Evolutionary conservation across 441 rosid genomes (phyloP).

Genomic region (Arabidopsis lyrata): DNA sequence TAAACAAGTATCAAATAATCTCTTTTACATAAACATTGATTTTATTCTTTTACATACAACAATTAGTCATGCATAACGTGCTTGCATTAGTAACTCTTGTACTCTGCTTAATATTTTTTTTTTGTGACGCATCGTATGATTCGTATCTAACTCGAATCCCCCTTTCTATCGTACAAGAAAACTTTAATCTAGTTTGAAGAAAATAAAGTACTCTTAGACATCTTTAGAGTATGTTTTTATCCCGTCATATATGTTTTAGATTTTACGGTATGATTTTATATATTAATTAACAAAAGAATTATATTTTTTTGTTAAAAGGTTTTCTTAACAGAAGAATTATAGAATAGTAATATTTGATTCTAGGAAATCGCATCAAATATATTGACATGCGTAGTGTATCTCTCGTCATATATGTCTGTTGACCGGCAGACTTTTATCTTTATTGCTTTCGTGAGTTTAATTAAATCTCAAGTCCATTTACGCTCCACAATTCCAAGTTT

Average conservation of each 20-base stretch:
- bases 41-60: not conserved
- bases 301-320: too few relatives aligned
- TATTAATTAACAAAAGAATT: not conserved
- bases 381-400: constrained; percentile 45
- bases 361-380: constrained; percentile 39
- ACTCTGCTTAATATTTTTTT: not conserved
- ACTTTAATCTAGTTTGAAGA: not conserved
- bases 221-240: constrained; percentile 18
- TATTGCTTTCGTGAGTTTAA: constrained; percentile 13
- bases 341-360: constrained; percentile 25
- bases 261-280: constrained; percentile 18
- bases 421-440: constrained; percentile 32
- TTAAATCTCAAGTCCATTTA: not conserved
- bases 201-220: not conserved
- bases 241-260: constrained; percentile 20
- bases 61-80: constrained; percentile 22
- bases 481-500: not conserved
- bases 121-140: not conserved
- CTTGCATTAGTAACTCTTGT: constrained; percentile 4
- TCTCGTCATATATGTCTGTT: constrained; percentile 28
- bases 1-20: not conserved
- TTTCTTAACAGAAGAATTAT: not conserved
- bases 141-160: constrained; percentile 12
- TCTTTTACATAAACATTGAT: not conserved
- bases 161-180: not conserved